Base-by-base conservation (phyloP, 768 basidiomycete species). In the Mycena galericulata region DNA sequence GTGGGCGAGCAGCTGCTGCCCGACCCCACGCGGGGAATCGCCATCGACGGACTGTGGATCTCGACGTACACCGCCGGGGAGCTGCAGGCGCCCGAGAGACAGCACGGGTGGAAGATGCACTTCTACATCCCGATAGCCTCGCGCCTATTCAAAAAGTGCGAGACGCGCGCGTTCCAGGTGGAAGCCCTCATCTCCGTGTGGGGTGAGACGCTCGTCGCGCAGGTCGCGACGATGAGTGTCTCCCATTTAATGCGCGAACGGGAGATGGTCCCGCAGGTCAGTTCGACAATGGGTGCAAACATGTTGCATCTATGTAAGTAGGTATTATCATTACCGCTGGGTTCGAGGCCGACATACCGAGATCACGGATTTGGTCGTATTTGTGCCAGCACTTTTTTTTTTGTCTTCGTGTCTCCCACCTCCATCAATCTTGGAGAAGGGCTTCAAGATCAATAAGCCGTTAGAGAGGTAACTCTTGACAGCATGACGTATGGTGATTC, bases 121-220 rank as follows among this genome's bases (percentile, higher is more conserved):
- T 79, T 83, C 67, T 86, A 81, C 79, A 77, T 87, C 11, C 87
- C 87, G 0, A 76, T 88, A 30, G 86, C 87, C 9, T 78, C 83
- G 9, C 67, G 74, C n/a, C 66, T 88, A 26, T 87, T 88, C 65
- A 75, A 78, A 27, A 84, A 82, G 75, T 77, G 78, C 58, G 87
- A 87, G 67, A 84, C 84, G 49, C 77, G 84, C 20, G 72, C 76
- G 47, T 88, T 88, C 71, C 74, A 73, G 38, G 62, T 88, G 22
- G 72, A 75, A 4, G 79, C 81, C 17, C 73, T 73, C n/a, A 76
- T 85, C 11, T 80, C 79, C 75, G 73, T 86, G 43, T 74, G 75
- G 55, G 80, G 76, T 14, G 76, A 77, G 43, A 75, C 76, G 45
- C 63, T 67, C 8, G 75, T 67, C 2, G 50, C 82, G 32, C 64